These are phyloP conservation scores for Nemania diffusa DNA, from an alignment of 2,329 filamentous ascomycete species.

Conservation along the genomic window DNA sequence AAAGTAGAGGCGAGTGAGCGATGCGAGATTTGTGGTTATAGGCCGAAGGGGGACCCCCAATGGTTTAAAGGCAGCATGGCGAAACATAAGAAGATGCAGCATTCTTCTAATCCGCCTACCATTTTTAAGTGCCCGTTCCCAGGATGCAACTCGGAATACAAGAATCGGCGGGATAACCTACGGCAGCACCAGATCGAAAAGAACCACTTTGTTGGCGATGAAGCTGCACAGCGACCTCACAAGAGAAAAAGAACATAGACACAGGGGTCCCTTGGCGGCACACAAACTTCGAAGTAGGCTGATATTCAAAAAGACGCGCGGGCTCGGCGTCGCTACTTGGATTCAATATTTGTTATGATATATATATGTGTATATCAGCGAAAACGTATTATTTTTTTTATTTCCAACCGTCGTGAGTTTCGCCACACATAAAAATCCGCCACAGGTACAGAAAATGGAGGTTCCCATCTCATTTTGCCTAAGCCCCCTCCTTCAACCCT, in stretches of 20 bases:
- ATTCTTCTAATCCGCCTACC: constrained; percentile 59
- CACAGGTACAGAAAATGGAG: constrained; percentile 27
- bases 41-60: constrained; percentile 65
- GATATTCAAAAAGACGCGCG: constrained; percentile 20
- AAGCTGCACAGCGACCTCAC: constrained; percentile 51
- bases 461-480: constrained; percentile 10
- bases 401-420: not conserved
- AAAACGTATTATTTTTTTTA: constrained; percentile 4
- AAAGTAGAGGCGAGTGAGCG: constrained; percentile 58
- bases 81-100: constrained; percentile 66
- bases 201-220: constrained; percentile 62
- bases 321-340: constrained; percentile 20
- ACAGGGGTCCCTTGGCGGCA: constrained; percentile 6
- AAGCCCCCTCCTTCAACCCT: not conserved
- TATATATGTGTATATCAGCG: constrained; percentile 18
- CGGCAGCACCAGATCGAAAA: constrained; percentile 67
- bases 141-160: constrained; percentile 65
- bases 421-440: constrained; percentile 4
- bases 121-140: constrained; percentile 65
- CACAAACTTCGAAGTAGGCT: constrained; percentile 15
- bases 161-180: constrained; percentile 66
- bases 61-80: constrained; percentile 70
- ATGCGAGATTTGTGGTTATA: constrained; percentile 65
- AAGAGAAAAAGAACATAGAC: constrained; percentile 58
- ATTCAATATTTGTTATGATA: constrained; percentile 19